Evolutionary conservation across 1,284 basidiomycete genomes (phyloP).

Genomic region (Ustilago vetiveriae): DNA sequence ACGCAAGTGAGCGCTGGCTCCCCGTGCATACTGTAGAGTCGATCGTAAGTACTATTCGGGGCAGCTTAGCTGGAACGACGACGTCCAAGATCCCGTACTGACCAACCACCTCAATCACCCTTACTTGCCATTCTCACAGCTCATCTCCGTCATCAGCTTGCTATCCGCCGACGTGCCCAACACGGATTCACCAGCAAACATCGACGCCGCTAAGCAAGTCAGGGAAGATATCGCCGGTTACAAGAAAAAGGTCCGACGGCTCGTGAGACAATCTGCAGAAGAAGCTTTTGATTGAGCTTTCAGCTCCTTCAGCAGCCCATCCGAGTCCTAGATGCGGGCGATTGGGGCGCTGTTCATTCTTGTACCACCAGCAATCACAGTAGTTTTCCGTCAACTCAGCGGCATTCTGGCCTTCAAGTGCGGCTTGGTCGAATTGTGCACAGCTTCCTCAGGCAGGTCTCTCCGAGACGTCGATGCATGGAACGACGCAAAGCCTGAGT

Average conservation of each 20-base stretch:
- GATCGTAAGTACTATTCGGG: slow-evolving; percentile 80
- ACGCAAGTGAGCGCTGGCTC: slow-evolving; percentile 96
- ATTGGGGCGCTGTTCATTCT: too few species aligned
- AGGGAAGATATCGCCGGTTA: slow-evolving; percentile 63
- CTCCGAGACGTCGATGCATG: neutral
- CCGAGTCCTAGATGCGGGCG: too few species aligned
- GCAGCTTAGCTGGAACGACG: neutral
- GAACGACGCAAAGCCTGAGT: slow-evolving; percentile 6
- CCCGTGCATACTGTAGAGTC: slow-evolving; percentile 97
- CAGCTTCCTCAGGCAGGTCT: too few species aligned
- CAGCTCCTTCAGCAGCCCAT: neutral
- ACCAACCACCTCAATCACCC: too few species aligned
- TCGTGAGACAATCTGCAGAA: slow-evolving; percentile 64
- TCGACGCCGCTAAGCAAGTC: slow-evolving; percentile 76
- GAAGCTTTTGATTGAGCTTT: slow-evolving; percentile 49
- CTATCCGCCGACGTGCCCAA: slow-evolving; percentile 92
- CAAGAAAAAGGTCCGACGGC: slow-evolving; percentile 64
- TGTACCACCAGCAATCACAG: slow-evolving; percentile 30
- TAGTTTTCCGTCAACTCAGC: too few species aligned
- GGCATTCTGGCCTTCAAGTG: too few species aligned
- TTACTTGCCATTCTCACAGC: slow-evolving; percentile 71
- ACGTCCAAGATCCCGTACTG: too few species aligned
- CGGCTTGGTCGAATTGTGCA: too few species aligned
- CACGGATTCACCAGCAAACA: slow-evolving; percentile 93
- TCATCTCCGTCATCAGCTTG: slow-evolving; percentile 94